phyloP scores from a whole-genome alignment of 2,329 filamentous ascomycete species.

The Didymella pomorum region DNA sequence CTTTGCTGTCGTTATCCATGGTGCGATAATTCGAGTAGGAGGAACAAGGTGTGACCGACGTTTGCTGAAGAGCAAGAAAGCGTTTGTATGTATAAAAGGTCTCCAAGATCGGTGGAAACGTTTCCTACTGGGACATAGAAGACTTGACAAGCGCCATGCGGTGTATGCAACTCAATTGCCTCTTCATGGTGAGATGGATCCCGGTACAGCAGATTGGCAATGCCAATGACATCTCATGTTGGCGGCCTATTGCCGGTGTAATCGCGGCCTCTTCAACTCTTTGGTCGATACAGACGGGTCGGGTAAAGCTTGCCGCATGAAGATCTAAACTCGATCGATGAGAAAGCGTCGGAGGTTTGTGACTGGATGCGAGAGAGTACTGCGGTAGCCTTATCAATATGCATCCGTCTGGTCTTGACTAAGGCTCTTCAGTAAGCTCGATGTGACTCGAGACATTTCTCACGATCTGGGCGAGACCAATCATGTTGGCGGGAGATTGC shows the following conservation, averaged over 20 bases:
- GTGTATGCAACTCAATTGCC: conserved; percentile 20
- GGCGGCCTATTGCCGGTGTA: conserved; percentile 33
- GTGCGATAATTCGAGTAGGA: conserved; percentile 3
- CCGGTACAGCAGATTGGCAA: conserved; percentile 38
- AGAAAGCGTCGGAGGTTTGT: conserved; percentile 23
- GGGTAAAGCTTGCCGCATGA: conserved; percentile 30
- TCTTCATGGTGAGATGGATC: conserved; percentile 19
- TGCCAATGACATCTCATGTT: conserved; percentile 25
- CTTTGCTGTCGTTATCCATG: conserved; percentile 36
- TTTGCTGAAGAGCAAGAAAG: neutral
- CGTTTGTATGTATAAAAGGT: conserved; percentile 3
- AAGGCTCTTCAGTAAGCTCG: conserved; percentile 46
- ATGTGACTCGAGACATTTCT: conserved; percentile 16
- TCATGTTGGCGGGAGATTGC: conserved; percentile 10
- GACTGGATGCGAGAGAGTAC: conserved; percentile 26
- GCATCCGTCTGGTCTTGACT: conserved; percentile 42
- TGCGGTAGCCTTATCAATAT: conserved; percentile 46
- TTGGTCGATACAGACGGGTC: conserved; percentile 28
- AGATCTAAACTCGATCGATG: conserved; percentile 31
- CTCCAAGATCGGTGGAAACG: neutral
- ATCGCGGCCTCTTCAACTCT: conserved; percentile 22
- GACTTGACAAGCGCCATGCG: conserved; percentile 22
- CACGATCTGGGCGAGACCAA: conserved; percentile 5
- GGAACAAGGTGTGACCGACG: neutral
- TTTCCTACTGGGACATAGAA: neutral